Evolutionary conservation across 2,329 filamentous ascomycete species (phyloP).

Genomic region (Fusarium robinianum): DNA sequence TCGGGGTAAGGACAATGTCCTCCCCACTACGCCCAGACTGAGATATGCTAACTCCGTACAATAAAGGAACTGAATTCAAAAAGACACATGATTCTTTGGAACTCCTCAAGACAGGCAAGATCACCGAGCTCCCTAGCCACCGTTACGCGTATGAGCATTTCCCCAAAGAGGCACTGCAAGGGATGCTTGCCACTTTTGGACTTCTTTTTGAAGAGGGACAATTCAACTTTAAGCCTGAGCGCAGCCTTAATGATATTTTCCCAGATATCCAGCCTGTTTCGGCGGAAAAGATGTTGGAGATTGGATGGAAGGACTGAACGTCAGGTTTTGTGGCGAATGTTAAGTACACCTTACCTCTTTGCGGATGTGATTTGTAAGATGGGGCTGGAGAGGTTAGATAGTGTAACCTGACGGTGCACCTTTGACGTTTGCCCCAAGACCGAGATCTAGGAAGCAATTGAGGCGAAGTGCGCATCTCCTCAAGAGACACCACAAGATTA

Average conservation of each 20-base stretch:
- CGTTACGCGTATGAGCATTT: not conserved
- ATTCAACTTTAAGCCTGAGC: conserved; percentile 3
- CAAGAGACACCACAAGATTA: too few species aligned
- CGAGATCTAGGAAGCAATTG: too few species aligned
- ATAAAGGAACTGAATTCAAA: not conserved
- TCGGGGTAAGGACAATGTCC: not conserved
- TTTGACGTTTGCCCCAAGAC: too few species aligned
- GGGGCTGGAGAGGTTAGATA: too few species aligned
- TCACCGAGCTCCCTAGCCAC: conserved; percentile 10
- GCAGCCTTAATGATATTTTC: conserved; percentile 3
- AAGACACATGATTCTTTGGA: conserved; percentile 8
- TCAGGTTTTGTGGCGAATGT: too few species aligned
- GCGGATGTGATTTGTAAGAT: too few species aligned
- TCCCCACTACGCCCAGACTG: fast-evolving
- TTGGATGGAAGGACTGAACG: not conserved
- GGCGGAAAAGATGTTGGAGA: conserved; percentile 2
- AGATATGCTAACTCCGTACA: not conserved
- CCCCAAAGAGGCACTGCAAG: not conserved
- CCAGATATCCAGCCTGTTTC: conserved; percentile 4
- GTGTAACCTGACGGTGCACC: too few species aligned
- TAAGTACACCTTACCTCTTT: too few species aligned
- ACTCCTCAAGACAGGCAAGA: conserved; percentile 2
- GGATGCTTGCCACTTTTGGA: not conserved
- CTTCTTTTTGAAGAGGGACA: not conserved
- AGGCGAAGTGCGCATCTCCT: too few species aligned